phyloP scores from a whole-genome alignment of 2,329 filamentous ascomycete species.

The Exophiala bonariae region DNA sequence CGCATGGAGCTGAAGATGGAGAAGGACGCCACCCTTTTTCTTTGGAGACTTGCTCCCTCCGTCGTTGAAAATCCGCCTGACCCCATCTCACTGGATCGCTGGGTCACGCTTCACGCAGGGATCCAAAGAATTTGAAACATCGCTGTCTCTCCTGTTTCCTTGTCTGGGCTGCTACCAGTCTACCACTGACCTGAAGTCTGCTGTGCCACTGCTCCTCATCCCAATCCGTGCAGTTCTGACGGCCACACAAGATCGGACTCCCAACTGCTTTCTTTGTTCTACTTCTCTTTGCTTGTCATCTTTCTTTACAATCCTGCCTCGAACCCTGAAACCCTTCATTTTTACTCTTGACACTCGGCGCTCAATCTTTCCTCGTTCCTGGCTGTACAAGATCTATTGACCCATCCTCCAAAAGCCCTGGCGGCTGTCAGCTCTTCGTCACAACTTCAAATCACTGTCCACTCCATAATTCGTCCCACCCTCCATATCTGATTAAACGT shows the following conservation, averaged over 20 bases:
- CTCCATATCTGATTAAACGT: background rate
- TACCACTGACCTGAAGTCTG: background rate
- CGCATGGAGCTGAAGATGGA: no score
- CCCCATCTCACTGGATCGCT: no score
- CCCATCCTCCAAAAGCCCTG: conserved; percentile 7
- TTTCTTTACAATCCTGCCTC: background rate
- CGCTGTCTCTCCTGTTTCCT: no score
- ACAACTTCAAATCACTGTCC: background rate
- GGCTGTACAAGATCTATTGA: no score
- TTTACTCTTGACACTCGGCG: background rate
- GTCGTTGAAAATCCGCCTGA: no score
- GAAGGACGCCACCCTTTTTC: no score
- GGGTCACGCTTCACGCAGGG: no score
- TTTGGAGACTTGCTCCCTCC: no score
- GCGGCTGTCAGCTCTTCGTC: conserved; percentile 18
- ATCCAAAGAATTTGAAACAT: no score
- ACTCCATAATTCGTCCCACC: background rate
- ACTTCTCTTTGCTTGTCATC: conserved; percentile 1
- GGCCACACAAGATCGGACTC: background rate
- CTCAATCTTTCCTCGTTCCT: no score
- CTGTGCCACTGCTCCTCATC: no score
- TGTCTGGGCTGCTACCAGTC: no score
- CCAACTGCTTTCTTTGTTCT: background rate
- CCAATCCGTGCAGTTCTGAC: background rate
- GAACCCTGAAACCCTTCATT: background rate